A percentile compares a stretch with the other conserved stretches of the same genome.
phyloP scores from a whole-genome alignment of 2,329 filamentous ascomycete species.

The Aspergillus calidoustus region DNA sequence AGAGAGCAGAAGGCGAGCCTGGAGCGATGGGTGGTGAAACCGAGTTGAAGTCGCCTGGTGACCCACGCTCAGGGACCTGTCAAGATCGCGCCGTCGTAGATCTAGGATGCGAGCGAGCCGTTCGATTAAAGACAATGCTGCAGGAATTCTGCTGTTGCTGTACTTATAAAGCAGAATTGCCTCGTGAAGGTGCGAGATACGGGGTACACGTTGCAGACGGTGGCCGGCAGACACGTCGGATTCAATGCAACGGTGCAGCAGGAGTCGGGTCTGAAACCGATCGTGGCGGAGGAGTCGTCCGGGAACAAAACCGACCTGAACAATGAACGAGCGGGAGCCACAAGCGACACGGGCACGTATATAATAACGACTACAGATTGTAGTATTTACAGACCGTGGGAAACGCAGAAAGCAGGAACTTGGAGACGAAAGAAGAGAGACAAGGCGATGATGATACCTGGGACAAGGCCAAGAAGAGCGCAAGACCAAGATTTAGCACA shows the following conservation, averaged over 20 bases:
- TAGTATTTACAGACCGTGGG: neutral
- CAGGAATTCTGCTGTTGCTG: neutral
- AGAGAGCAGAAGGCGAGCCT: conserved; percentile 9
- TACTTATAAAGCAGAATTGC: neutral
- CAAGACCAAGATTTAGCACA: neutral
- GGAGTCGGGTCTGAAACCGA: conserved; percentile 10
- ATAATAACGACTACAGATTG: neutral
- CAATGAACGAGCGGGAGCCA: neutral
- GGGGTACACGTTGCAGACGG: conserved; percentile 9
- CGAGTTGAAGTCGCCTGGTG: conserved; percentile 23
- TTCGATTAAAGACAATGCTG: conserved; percentile 11
- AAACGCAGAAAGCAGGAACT: neutral
- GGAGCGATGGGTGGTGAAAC: conserved; percentile 20
- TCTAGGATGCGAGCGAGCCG: conserved; percentile 16
- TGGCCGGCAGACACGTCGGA: conserved; percentile 13
- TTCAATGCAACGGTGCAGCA: conserved; percentile 9
- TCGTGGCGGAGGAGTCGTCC: conserved; percentile 4
- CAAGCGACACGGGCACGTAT: neutral
- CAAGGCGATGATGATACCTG: neutral
- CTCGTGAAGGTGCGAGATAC: conserved; percentile 1
- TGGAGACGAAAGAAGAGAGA: neutral
- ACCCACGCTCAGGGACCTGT: conserved; percentile 31
- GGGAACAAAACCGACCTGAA: neutral
- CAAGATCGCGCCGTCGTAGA: conserved; percentile 31
- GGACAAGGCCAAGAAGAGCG: neutral